These are phyloP conservation scores for Clavispora phyllophila DNA, from an alignment of 805 yeast species.

Conservation along the genomic window DNA sequence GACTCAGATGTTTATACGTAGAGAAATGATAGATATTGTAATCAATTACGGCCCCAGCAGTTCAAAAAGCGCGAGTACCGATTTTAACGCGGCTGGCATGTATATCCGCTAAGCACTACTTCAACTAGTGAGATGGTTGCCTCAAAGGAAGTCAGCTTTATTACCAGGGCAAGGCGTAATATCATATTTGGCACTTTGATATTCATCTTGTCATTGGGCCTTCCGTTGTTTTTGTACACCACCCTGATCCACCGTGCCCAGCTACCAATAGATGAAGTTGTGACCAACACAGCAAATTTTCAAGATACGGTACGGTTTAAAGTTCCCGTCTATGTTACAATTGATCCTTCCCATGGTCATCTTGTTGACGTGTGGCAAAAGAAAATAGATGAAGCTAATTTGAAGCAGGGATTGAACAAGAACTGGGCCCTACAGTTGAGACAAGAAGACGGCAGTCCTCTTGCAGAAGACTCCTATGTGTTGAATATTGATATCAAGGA, in stretches of 20 bases:
- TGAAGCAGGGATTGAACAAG: slow-evolving; percentile 16
- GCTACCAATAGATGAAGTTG: slow-evolving; percentile 46
- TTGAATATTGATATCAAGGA: slow-evolving; percentile 5
- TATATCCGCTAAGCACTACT: too few species aligned
- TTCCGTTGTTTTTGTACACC: slow-evolving; percentile 57
- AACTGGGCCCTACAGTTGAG: slow-evolving; percentile 28
- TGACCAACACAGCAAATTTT: slow-evolving; percentile 18
- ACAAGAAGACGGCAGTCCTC: neutral
- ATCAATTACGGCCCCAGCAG: too few species aligned
- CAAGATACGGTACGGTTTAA: slow-evolving; percentile 20
- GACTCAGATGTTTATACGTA: too few species aligned
- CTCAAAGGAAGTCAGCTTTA: neutral
- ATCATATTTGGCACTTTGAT: slow-evolving; percentile 13
- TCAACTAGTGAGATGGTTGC: neutral
- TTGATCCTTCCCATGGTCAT: neutral
- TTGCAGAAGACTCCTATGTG: neutral
- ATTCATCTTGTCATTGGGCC: slow-evolving; percentile 34
- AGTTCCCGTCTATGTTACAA: slow-evolving; percentile 42
- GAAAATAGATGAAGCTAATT: neutral
- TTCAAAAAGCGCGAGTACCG: too few species aligned
- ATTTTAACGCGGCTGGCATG: too few species aligned
- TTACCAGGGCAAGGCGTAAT: neutral
- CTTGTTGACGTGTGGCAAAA: neutral
- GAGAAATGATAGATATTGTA: too few species aligned
- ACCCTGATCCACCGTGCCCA: slow-evolving; percentile 61